These are phyloP conservation scores for Lachancea nothofagi DNA, from an alignment of 805 yeast species.

Conservation along the genomic window DNA sequence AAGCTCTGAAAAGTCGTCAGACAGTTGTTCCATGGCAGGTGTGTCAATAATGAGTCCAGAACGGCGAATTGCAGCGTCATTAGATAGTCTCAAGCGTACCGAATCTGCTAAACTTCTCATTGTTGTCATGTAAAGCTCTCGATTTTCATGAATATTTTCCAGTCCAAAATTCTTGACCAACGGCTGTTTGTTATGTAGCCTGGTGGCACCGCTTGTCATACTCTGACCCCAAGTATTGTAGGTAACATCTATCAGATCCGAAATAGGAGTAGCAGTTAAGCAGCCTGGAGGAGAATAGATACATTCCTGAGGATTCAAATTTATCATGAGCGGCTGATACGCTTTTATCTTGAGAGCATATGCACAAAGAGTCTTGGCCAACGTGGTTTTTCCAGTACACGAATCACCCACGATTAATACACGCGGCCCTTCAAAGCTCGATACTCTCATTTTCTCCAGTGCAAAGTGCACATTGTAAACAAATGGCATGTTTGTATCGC, in stretches of 20 bases:
- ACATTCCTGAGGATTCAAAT: slow-evolving; percentile 70
- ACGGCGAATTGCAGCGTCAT: slow-evolving; percentile 28
- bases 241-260: slow-evolving; percentile 76
- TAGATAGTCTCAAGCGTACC: slow-evolving; percentile 29
- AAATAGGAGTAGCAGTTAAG: slow-evolving; percentile 73
- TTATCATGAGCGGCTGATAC: slow-evolving; percentile 64
- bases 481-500: slow-evolving; percentile 68
- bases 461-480: slow-evolving; percentile 72
- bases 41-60: slow-evolving; percentile 32
- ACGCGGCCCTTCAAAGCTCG: slow-evolving; percentile 33
- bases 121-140: slow-evolving; percentile 41
- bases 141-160: slow-evolving; percentile 52
- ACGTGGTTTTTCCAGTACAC: slow-evolving; percentile 72
- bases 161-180: slow-evolving; percentile 76
- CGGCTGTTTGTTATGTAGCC: slow-evolving; percentile 84
- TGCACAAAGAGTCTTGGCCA: slow-evolving; percentile 61
- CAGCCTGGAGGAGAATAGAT: slow-evolving; percentile 78
- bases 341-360: slow-evolving; percentile 70
- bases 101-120: slow-evolving; percentile 47
- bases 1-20: slow-evolving; percentile 18
- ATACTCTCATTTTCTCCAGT: slow-evolving; percentile 49
- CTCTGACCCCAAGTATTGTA: slow-evolving; percentile 68
- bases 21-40: slow-evolving; percentile 21
- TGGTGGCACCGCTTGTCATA: slow-evolving; percentile 67
- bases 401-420: slow-evolving; percentile 70